Evolutionary conservation across 768 basidiomycete genomes (phyloP).

Genomic region (Russula lepida): DNA sequence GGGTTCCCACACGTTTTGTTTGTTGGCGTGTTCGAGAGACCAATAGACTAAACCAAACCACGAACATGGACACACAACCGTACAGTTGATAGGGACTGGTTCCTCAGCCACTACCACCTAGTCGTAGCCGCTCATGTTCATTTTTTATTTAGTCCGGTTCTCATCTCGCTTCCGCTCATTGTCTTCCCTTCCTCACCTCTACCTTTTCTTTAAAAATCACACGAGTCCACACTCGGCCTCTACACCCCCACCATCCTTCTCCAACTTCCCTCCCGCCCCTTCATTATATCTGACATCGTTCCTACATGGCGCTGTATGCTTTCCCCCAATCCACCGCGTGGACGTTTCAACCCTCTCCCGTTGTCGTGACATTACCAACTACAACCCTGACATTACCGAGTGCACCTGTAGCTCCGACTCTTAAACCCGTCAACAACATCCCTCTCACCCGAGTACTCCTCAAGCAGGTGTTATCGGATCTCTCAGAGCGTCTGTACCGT

Average conservation of each 20-base stretch:
- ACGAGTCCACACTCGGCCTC: too few species aligned
- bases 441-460: conserved; percentile 3
- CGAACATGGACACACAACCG: not conserved
- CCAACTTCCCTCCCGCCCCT: not conserved
- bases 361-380: not conserved
- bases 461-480: conserved; percentile 23
- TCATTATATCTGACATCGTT: not conserved
- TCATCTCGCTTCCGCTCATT: not conserved
- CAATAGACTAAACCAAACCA: not conserved
- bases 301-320: not conserved
- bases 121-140: not conserved
- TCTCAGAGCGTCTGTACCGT: conserved; percentile 41
- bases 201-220: not conserved
- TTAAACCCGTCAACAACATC: conserved; percentile 12
- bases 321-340: not conserved
- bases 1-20: not conserved
- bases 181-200: not conserved
- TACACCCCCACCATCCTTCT: not conserved
- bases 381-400: not conserved
- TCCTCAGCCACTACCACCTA: too few species aligned
- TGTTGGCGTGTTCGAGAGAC: too few species aligned
- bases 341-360: not conserved
- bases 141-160: not conserved
- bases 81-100: too few species aligned
- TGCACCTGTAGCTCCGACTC: not conserved